Percentiles rank a stretch among this genome's conserved stretches.
Conservation (phyloP, 2,329 filamentous ascomycete genomes). For the Pseudocercospora eumusae region DNA sequence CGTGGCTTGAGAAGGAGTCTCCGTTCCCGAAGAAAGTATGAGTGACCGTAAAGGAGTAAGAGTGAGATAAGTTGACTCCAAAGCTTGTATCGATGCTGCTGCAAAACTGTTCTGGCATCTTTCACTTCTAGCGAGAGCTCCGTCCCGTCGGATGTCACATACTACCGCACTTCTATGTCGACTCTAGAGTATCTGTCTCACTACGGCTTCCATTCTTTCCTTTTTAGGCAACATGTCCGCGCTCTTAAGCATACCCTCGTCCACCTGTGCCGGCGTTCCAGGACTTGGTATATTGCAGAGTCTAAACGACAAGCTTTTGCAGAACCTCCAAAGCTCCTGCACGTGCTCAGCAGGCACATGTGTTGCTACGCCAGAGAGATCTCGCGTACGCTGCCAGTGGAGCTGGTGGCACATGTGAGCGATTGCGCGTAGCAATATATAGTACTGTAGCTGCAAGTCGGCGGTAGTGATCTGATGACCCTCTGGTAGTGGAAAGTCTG, state of each 20-base stretch:
- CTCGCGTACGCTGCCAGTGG: background rate
- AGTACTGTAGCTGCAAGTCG: background rate
- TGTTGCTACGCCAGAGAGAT: background rate
- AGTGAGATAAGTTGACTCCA: background rate
- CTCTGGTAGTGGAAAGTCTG: background rate
- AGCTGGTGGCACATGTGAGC: too few species aligned
- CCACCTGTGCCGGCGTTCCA: background rate
- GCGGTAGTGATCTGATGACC: background rate
- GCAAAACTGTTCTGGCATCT: background rate
- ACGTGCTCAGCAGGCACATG: background rate
- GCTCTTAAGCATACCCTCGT: background rate
- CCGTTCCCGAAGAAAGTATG: conserved; percentile 28
- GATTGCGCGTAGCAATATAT: background rate
- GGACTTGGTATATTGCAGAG: background rate
- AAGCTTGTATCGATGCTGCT: background rate
- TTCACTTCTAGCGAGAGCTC: background rate
- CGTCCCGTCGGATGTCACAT: background rate
- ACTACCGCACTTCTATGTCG: background rate
- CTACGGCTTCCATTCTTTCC: background rate
- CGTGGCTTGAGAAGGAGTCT: conserved; percentile 38
- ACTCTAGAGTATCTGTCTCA: background rate
- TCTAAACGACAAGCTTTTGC: background rate
- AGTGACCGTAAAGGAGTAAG: background rate
- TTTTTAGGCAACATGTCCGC: background rate
- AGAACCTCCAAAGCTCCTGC: background rate